Evolutionary conservation across 2,329 filamentous ascomycete species (phyloP).

Genomic region (Chaetothyriales sp.): DNA sequence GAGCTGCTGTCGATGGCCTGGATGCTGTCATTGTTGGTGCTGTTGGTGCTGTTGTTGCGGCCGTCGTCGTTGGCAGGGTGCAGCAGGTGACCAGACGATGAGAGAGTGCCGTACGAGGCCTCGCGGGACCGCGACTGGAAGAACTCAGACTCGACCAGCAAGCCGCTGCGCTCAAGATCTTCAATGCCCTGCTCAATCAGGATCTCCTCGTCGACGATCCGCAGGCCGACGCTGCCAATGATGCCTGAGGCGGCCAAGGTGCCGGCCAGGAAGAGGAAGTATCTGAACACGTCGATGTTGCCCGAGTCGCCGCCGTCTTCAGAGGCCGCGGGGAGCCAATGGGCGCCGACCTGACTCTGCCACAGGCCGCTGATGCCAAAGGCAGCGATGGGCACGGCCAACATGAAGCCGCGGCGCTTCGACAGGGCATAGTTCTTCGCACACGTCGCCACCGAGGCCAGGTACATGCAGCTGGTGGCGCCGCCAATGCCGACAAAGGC

Average conservation of each 20-base stretch:
- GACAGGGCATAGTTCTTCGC: conserved; percentile 96
- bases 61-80: conserved; percentile 28
- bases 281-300: conserved; percentile 60
- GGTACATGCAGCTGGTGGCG: conserved; percentile 77
- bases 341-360: conserved; percentile 75
- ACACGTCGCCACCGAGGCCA: conserved; percentile 80
- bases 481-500: conserved; percentile 72
- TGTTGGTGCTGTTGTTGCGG: too few species aligned
- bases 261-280: conserved; percentile 70
- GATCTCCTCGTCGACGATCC: conserved; percentile 68
- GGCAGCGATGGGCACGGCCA: conserved; percentile 79
- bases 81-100: conserved; percentile 20
- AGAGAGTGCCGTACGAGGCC: conserved; percentile 45
- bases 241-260: conserved; percentile 57
- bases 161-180: conserved; percentile 74
- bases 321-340: conserved; percentile 48
- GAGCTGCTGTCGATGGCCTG: neutral
- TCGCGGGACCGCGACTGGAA: conserved; percentile 40
- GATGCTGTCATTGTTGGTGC: conserved; percentile 16
- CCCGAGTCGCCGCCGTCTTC: conserved; percentile 49
- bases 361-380: conserved; percentile 94
- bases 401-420: conserved; percentile 70
- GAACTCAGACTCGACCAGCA: conserved; percentile 60
- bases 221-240: conserved; percentile 57
- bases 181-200: conserved; percentile 83